phyloP scores from a whole-genome alignment of 345 rosid species.

The Populus deltoides region DNA sequence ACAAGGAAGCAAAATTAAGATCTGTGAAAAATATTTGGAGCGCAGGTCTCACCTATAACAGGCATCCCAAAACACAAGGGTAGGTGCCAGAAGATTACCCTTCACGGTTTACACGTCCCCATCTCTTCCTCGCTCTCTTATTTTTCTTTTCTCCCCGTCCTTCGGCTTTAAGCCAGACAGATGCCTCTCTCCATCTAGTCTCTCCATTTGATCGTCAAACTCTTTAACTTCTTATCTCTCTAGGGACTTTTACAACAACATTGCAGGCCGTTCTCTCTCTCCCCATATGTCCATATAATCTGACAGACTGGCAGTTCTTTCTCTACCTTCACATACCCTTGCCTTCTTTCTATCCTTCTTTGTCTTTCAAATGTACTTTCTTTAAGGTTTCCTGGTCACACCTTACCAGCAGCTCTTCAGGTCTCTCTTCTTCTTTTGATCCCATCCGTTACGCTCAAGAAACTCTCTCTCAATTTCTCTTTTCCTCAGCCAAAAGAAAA shows the following conservation, averaged over 20 bases:
- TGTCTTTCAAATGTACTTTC: conserved; percentile 8
- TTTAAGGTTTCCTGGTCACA: background rate
- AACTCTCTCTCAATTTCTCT: background rate
- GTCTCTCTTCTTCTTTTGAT: conserved; percentile 3
- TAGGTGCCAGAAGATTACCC: conserved; percentile 38
- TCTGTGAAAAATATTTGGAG: background rate
- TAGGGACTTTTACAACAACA: background rate
- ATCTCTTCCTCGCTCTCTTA: background rate
- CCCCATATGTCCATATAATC: conserved; percentile 7
- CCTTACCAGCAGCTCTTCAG: background rate
- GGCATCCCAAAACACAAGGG: conserved; percentile 28
- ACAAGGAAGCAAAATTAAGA: background rate
- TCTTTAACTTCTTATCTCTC: background rate
- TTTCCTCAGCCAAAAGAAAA: background rate
- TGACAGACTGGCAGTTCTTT: background rate
- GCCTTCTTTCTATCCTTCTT: background rate
- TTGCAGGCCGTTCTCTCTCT: background rate
- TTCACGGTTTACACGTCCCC: conserved; percentile 43
- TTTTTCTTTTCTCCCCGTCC: conserved; percentile 16
- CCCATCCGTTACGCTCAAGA: conserved; percentile 24
- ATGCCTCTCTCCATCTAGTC: background rate
- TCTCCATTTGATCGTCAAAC: background rate
- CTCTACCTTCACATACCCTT: background rate
- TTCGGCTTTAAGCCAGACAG: conserved; percentile 2
- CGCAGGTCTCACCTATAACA: background rate